Evolutionary conservation across 225 moss, liverwort and hornwort genomes (phyloP).

Genomic region (Pseudisothecium myosuroides): DNA sequence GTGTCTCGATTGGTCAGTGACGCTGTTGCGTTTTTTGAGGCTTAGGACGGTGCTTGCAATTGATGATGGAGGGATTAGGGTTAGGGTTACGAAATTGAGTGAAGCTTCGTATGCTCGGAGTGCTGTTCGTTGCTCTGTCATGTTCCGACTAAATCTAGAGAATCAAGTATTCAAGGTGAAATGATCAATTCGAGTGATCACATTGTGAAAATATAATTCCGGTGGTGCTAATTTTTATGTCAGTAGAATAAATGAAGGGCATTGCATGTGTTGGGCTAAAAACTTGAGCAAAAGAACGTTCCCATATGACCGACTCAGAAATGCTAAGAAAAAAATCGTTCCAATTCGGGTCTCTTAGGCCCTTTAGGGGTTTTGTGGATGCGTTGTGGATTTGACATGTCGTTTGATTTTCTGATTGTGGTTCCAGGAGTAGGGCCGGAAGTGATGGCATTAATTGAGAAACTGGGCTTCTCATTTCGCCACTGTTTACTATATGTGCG

Average conservation of each 20-base stretch:
- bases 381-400: background rate
- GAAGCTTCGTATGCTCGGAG: background rate
- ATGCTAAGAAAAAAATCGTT: background rate
- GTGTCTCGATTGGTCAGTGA: slow-evolving; percentile 14
- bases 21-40: background rate
- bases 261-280: background rate
- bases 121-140: background rate
- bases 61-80: background rate
- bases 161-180: background rate
- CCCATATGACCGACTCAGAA: background rate
- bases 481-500: background rate
- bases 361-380: background rate
- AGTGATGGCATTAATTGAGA: slow-evolving; percentile 5
- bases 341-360: background rate
- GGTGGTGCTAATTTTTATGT: background rate
- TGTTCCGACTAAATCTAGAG: background rate
- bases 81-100: background rate
- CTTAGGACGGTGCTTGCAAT: background rate
- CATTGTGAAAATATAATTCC: background rate
- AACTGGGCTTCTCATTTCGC: slow-evolving; percentile 10
- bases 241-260: background rate
- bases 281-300: background rate
- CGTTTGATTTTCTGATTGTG: background rate
- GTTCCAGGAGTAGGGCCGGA: slow-evolving; percentile 10
- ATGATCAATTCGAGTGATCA: background rate